Percentiles rank a stretch among this genome's conserved stretches.
Conservation (phyloP, 768 basidiomycete genomes). For the Trametes villosa region DNA sequence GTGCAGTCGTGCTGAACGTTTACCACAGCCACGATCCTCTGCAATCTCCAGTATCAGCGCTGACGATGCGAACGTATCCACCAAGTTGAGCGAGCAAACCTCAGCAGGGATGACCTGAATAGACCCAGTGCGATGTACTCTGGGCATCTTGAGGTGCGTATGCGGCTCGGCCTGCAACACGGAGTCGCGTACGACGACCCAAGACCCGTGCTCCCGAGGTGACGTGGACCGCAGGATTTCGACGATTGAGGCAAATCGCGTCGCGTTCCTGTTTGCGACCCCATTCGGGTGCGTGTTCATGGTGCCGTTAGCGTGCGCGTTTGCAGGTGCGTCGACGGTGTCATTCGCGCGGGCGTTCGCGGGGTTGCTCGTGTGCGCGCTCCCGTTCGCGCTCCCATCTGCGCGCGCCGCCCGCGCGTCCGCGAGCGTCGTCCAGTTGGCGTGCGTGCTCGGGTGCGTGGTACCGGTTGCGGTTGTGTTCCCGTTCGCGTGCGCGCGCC, state of each 20-base stretch:
- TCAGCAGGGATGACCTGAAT: neutral
- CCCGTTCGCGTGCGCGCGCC: too few relatives aligned
- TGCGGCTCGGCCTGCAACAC: neutral
- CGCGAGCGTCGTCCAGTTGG: too few relatives aligned
- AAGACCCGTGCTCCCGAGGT: neutral
- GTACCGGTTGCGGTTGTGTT: too few relatives aligned
- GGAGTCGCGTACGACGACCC: neutral
- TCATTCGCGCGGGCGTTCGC: too few relatives aligned
- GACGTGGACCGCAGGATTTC: neutral
- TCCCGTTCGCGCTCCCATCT: too few relatives aligned
- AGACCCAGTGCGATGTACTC: neutral
- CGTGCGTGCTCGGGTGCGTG: too few relatives aligned
- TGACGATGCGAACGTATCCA: neutral
- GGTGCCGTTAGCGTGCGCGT: too few relatives aligned
- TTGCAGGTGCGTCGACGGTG: too few relatives aligned
- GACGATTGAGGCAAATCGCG: neutral
- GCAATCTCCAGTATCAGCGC: neutral
- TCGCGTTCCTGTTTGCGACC: too few relatives aligned
- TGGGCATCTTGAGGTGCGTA: neutral
- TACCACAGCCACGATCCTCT: neutral
- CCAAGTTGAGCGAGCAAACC: neutral
- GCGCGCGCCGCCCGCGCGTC: too few relatives aligned
- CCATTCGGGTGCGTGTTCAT: too few relatives aligned
- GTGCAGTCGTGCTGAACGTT: slow-evolving; percentile 21
- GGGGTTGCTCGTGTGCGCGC: too few relatives aligned